A percentile compares a stretch with the other conserved stretches of the same genome.
Conservation (phyloP, 2,329 filamentous ascomycete genomes). For the Taxawa tesnikishii region DNA sequence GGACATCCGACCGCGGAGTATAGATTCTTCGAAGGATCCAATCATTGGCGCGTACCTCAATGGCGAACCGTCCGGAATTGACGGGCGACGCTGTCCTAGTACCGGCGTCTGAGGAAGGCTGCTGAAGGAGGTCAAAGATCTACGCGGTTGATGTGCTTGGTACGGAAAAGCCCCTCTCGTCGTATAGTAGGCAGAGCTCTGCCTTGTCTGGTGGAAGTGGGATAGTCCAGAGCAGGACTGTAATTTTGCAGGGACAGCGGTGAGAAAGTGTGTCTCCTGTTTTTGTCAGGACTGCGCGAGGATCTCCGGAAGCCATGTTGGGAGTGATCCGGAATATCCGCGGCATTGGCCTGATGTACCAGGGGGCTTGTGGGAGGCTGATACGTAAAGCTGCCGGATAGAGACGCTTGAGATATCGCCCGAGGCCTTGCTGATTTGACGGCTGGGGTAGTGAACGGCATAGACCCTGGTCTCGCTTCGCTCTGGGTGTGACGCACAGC, state of each 20-base stretch:
- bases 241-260: conserved; percentile 44
- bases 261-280: conserved; percentile 61
- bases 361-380: conserved; percentile 86
- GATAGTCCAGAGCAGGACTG: conserved; percentile 26
- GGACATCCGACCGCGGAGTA: conserved; percentile 89
- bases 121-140: conserved; percentile 54
- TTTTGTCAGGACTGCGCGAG: conserved; percentile 33
- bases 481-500: conserved; percentile 16
- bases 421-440: conserved; percentile 27
- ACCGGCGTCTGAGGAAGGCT: conserved; percentile 32
- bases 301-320: conserved; percentile 18
- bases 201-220: conserved; percentile 13
- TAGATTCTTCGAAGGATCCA: conserved; percentile 94
- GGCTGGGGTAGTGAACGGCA: conserved; percentile 18
- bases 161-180: conserved; percentile 53
- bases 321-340: conserved; percentile 52
- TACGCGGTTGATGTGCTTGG: conserved; percentile 66
- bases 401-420: conserved; percentile 46
- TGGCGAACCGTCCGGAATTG: conserved; percentile 63
- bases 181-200: conserved; percentile 31
- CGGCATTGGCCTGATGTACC: conserved; percentile 77
- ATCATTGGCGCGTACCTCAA: conserved; percentile 91
- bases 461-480: conserved; percentile 8
- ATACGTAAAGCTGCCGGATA: conserved; percentile 69
- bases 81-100: conserved; percentile 50